Conservation (phyloP, 345 rosid species). For the Brassica nigra region DNA sequence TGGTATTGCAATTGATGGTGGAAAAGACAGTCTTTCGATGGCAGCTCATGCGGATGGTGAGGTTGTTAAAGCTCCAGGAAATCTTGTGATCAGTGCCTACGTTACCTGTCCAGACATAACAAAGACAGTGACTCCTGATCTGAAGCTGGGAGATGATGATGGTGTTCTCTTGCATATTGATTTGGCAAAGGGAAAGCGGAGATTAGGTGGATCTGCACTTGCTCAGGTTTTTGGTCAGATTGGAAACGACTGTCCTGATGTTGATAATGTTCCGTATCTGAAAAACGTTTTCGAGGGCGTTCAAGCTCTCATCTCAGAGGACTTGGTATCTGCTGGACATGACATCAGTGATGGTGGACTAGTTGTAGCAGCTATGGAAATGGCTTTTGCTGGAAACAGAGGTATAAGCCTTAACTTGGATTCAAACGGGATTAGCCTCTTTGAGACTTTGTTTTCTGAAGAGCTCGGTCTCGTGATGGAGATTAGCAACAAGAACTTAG, state of each 20-base stretch:
- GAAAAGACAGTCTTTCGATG: conserved; percentile 94
- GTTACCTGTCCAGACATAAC: conserved; percentile 89
- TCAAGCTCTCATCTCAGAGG: conserved; percentile 64
- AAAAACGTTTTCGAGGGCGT: conserved; percentile 68
- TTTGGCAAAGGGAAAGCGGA: conserved; percentile 77
- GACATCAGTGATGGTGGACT: conserved; percentile 96
- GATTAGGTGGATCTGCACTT: conserved; percentile 92
- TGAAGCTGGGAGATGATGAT: conserved; percentile 69
- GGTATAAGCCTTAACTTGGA: conserved; percentile 62
- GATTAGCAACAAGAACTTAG: conserved; percentile 64
- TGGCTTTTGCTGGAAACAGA: conserved; percentile 92
- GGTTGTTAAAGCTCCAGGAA: conserved; percentile 93
- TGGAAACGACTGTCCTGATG: conserved; percentile 83
- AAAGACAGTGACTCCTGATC: conserved; percentile 86
- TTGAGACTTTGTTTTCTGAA: conserved; percentile 83
- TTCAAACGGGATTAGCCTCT: conserved; percentile 62
- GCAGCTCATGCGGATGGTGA: conserved; percentile 83
- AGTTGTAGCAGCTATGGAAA: conserved; percentile 70
- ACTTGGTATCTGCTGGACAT: conserved; percentile 81
- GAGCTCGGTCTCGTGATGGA: conserved; percentile 86
- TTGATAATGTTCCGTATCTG: conserved; percentile 76
- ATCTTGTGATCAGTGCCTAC: conserved; percentile 85
- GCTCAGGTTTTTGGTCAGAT: conserved; percentile 86
- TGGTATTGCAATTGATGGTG: conserved; percentile 97
- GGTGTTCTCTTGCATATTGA: conserved; percentile 81